These are phyloP conservation scores for Ganoderma lucidum DNA, from an alignment of 1,284 basidiomycete genomes.

Conservation along the genomic window DNA sequence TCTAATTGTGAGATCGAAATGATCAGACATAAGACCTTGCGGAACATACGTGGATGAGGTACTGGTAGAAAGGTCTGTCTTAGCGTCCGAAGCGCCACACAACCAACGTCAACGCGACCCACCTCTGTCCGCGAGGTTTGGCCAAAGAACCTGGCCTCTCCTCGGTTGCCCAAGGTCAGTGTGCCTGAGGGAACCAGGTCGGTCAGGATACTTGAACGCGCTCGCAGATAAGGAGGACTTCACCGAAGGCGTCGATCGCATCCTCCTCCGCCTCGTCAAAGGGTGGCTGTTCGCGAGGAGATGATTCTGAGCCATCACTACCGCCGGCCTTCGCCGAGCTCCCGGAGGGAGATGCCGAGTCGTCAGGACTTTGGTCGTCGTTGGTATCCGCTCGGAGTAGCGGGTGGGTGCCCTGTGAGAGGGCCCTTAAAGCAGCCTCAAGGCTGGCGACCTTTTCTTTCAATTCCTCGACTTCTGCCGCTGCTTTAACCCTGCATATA, in stretches of 20 bases:
- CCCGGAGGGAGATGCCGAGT: not conserved
- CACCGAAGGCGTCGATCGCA: slow-evolving; percentile 19
- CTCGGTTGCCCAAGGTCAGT: slow-evolving; percentile 61
- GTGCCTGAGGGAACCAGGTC: slow-evolving; percentile 52
- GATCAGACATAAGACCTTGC: not conserved
- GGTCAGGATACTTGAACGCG: not conserved
- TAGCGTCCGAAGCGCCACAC: slow-evolving; percentile 4
- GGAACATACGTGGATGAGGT: slow-evolving; percentile 56
- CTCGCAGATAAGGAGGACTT: not conserved
- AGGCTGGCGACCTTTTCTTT: slow-evolving; percentile 67
- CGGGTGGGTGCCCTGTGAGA: slow-evolving; percentile 57
- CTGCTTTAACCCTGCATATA: slow-evolving; percentile 53
- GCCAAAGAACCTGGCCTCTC: slow-evolving; percentile 65
- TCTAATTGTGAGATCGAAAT: not conserved
- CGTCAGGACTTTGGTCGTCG: not conserved
- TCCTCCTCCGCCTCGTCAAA: slow-evolving; percentile 5
- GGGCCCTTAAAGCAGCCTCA: slow-evolving; percentile 59
- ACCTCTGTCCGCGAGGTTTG: slow-evolving; percentile 73
- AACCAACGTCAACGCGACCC: not conserved
- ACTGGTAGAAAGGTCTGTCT: slow-evolving; percentile 42
- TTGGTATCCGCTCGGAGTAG: slow-evolving; percentile 41
- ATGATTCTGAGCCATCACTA: slow-evolving; percentile 1
- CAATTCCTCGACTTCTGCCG: slow-evolving; percentile 71
- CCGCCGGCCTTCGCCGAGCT: not conserved
- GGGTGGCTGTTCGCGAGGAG: not conserved